phyloP scores from a whole-genome alignment of 1,139 yeast species.

The Geotrichum histeridarum region DNA sequence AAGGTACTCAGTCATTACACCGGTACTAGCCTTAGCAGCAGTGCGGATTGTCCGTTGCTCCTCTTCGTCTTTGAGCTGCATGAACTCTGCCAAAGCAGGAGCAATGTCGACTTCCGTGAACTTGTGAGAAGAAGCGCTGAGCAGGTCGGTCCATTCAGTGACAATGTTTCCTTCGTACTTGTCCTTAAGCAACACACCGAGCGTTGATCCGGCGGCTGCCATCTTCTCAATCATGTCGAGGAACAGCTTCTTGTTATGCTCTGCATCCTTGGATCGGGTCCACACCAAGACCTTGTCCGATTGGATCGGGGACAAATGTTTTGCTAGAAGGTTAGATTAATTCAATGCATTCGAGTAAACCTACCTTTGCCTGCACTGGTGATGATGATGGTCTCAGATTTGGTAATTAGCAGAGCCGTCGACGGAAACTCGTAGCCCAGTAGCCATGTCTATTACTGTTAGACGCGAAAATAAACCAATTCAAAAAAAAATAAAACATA shows the following conservation, averaged over 20 bases:
- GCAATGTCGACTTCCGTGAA: constrained; percentile 49
- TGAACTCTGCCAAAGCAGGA: constrained; percentile 49
- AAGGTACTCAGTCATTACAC: constrained; percentile 69
- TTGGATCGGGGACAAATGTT: constrained; percentile 58
- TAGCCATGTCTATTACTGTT: constrained; percentile 56
- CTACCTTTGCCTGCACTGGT: constrained; percentile 71
- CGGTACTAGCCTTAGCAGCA: constrained; percentile 75
- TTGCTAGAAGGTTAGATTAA: constrained; percentile 42
- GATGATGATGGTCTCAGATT: constrained; percentile 57
- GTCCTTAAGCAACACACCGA: constrained; percentile 70
- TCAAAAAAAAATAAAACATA: constrained; percentile 18
- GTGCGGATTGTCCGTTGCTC: constrained; percentile 62
- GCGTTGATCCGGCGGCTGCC: constrained; percentile 43
- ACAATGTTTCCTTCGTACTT: constrained; percentile 76
- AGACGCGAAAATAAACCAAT: background rate
- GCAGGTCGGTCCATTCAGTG: constrained; percentile 54
- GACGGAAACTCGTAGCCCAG: constrained; percentile 94
- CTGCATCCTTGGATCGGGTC: constrained; percentile 77
- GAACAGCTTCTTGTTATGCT: constrained; percentile 65
- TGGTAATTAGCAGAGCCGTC: constrained; percentile 65
- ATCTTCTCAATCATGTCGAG: constrained; percentile 52
- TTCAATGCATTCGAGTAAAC: background rate
- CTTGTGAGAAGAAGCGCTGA: constrained; percentile 35
- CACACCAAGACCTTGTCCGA: constrained; percentile 55
- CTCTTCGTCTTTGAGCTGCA: constrained; percentile 76